A percentile compares a stretch with the other conserved stretches of the same genome.
Evolutionary conservation across 257 asterid genomes (phyloP).

Genomic region (Vinca minor): DNA sequence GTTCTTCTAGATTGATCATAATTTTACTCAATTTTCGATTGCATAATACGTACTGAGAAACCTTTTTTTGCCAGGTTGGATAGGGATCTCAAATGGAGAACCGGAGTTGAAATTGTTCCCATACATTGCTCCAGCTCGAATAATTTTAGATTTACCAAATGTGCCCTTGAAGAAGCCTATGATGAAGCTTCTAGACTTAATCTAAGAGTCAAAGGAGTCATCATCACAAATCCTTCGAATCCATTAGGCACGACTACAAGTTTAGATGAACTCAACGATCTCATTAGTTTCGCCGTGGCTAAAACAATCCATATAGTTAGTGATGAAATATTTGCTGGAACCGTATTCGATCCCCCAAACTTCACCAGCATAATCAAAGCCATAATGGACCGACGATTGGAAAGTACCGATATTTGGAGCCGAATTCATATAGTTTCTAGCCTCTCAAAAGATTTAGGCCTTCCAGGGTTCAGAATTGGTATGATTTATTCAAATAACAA

Average conservation of each 20-base stretch:
- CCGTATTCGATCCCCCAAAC: slow-evolving; percentile 20
- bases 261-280: slow-evolving; percentile 15
- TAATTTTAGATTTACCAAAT: slow-evolving; percentile 23
- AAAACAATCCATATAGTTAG: slow-evolving; percentile 31
- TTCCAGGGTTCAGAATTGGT: slow-evolving; percentile 37
- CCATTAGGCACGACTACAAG: slow-evolving; percentile 30
- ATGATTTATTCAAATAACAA: slow-evolving; percentile 34
- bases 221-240: slow-evolving; percentile 37
- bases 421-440: slow-evolving; percentile 31
- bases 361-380: slow-evolving; percentile 27
- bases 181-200: slow-evolving; percentile 16
- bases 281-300: slow-evolving; percentile 20
- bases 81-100: slow-evolving; percentile 40
- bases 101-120: slow-evolving; percentile 34
- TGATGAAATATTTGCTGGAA: slow-evolving; percentile 35
- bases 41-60: too few species aligned
- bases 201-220: slow-evolving; percentile 23
- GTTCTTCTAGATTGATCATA: too few species aligned
- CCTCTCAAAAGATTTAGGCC: slow-evolving; percentile 34
- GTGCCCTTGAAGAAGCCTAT: slow-evolving; percentile 31
- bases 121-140: slow-evolving; percentile 28
- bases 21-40: too few species aligned
- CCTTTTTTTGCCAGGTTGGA: slow-evolving; percentile 24
- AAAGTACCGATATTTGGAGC: slow-evolving; percentile 21
- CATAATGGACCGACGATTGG: slow-evolving; percentile 11